phyloP scores from a whole-genome alignment of 768 basidiomycete genomes.

The Cystobasidium tubakii region DNA sequence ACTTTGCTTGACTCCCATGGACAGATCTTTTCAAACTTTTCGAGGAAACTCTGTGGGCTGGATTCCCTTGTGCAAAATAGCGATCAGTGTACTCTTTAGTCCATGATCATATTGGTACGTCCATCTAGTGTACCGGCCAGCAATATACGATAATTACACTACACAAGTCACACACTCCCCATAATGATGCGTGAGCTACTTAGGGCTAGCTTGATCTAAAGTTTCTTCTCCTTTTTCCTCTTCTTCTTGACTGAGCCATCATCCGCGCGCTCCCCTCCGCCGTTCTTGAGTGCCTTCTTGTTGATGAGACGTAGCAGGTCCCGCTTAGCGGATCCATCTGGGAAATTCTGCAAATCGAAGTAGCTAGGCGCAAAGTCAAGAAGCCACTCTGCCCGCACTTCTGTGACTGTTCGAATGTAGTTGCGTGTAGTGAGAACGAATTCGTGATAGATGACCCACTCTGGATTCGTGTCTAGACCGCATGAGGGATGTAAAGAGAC shows the following conservation, averaged over 20 bases:
- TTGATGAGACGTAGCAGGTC: conserved; percentile 57
- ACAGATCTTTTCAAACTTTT: no score
- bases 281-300: conserved; percentile 56
- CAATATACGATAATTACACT: no score
- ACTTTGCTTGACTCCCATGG: no score
- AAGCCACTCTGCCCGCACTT: conserved; percentile 79
- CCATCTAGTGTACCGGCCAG: no score
- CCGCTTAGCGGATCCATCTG: conserved; percentile 66
- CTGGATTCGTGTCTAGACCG: conserved; percentile 72
- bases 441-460: conserved; percentile 47
- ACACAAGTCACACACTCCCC: no score
- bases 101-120: no score
- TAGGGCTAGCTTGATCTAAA: neutral
- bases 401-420: conserved; percentile 87
- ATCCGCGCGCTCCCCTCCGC: conserved; percentile 9
- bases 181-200: no score
- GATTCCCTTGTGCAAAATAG: no score
- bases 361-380: conserved; percentile 62
- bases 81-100: no score
- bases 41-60: no score
- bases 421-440: conserved; percentile 77
- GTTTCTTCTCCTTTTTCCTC: conserved; percentile 39
- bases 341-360: conserved; percentile 64
- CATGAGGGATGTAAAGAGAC: conserved; percentile 79
- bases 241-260: conserved; percentile 37